Base-by-base conservation (phyloP, 2,329 filamentous ascomycete species). In the Phialophora verrucosa region DNA sequence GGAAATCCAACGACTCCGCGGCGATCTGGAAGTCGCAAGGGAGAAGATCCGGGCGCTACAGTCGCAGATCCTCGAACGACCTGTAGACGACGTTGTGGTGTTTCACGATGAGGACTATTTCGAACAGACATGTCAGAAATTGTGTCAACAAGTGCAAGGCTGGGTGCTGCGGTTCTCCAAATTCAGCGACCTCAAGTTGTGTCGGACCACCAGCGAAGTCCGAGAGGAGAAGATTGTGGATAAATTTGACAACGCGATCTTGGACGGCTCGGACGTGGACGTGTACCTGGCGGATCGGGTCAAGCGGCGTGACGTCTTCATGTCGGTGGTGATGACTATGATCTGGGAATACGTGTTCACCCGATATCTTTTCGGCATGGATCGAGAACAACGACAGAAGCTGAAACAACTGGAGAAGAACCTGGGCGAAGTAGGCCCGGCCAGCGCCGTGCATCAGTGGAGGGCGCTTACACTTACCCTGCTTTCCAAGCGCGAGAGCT, bases 291-390 rank as follows among this genome's bases (percentile, higher is more conserved):
- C 87, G 71, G 94, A 99, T 77, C 91, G 96, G 47, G 90, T 97
- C 62, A 89, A 87, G 74, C 90, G 95, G 68, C 89, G 94, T 67
- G 94, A 98, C 77, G 89, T 98, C 65, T 97, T 99, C 84, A 97
- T 98, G 92, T 95, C 93, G 44, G 93, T 99, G 78, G 92, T 94
- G 63, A 98, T 98, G 93, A 95, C 91, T 68, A 97, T 99, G 93
- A 89, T 99, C 59, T 99, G 93, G 93, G 95, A 99, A 79, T 97
- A 96, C 75, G 90, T 99, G 76, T 99, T 99, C 77, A 97, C 94
- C 8, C 89, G 95, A 70, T 99, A 99, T 78, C 88, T 99, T 29
- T 99, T 99, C 77, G 95, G 95, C 74, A 97, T 99, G 92, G 95
- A 99, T 77, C 88, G 93, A 73, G 95, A 98, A 79, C 95, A 99